Base-by-base conservation (phyloP, 495 filamentous ascomycete genomes). In the Penicillium bialowiezense region DNA sequence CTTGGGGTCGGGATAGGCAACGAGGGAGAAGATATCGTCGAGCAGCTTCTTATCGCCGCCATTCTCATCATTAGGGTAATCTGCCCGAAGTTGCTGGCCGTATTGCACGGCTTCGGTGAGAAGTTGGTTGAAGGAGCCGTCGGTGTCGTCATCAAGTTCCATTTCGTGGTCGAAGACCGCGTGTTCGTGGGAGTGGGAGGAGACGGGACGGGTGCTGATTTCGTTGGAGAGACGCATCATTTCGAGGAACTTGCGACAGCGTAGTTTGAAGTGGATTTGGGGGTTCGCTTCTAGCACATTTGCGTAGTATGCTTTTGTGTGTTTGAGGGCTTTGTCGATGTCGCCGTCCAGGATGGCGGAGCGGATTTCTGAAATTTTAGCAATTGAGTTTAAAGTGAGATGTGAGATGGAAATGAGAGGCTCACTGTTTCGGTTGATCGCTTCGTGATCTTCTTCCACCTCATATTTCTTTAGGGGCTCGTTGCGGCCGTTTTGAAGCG, bases 231-330 rank as follows among this genome's bases (percentile, higher is more conserved):
- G 82, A 19, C 91, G 85, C 54, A 96, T 92, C 89, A 98, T 95
- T 68, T 98, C 93, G 40, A 97, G 82, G 60, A 97, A 95, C 67
- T 92, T 96, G 53, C 90, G 81, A 60, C 93, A 96, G 48, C 85
- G 82, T 39, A 99, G 74, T 46, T 89, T 86, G 69, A 97, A 99
- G 64, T 90, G 87, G 21, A 97, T 91, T 33, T 91, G 85, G 24
- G 89, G 83, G 54, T 95, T 89, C n/a, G 89, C 81, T 33, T 82
- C 76, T 9, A 99, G 77, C 6, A 97, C 93, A 18, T 76, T 72
- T 8, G 89, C 85, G 62, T 96, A 97, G 56, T 82, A 90, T 5
- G 74, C 72, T 46, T 84, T 81, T 23, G 88, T 96, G 61, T 85
- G 82, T 61, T 89, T 85, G 19, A 97, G 75, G 10, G 92, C 92